A percentile compares a stretch with the other conserved stretches of the same genome.
Evolutionary conservation across 306 rosid genomes (phyloP).

Genomic region (Gastrolobium bilobum): DNA sequence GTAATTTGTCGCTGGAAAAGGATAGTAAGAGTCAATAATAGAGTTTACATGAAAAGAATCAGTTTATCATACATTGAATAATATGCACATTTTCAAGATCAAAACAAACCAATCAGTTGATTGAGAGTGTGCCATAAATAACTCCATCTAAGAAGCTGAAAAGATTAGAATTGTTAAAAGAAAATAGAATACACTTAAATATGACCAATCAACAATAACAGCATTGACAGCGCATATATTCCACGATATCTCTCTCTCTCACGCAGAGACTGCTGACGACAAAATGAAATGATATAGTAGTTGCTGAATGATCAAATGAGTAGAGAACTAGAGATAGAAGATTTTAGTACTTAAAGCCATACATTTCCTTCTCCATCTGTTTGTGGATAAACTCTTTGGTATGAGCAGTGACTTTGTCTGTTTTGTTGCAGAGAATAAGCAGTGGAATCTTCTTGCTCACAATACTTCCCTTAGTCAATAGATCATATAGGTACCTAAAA

Average conservation of each 20-base stretch:
- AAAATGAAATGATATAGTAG: constrained; percentile 16
- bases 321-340: neutral
- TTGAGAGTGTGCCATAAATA: neutral
- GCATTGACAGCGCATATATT: constrained; percentile 10
- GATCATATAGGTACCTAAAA: constrained; percentile 84
- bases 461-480: constrained; percentile 86
- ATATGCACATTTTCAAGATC: constrained; percentile 6
- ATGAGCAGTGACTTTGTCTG: constrained; percentile 96
- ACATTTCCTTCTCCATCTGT: constrained; percentile 96
- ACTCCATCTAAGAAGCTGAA: constrained; percentile 22
- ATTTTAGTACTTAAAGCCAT: constrained; percentile 52
- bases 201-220: constrained; percentile 30
- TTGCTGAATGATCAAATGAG: constrained; percentile 25
- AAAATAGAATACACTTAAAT: constrained; percentile 16
- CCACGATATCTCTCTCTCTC: neutral
- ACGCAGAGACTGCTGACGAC: constrained; percentile 21
- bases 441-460: constrained; percentile 92
- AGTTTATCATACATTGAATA: neutral
- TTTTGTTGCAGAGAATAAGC: constrained; percentile 91
- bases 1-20: constrained; percentile 78
- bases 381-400: constrained; percentile 88
- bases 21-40: constrained; percentile 32
- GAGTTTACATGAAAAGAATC: constrained; percentile 12
- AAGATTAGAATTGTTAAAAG: neutral
- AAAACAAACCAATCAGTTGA: constrained; percentile 41